Conservation (phyloP, 306 rosid genomes). For the Vigna angularis region DNA sequence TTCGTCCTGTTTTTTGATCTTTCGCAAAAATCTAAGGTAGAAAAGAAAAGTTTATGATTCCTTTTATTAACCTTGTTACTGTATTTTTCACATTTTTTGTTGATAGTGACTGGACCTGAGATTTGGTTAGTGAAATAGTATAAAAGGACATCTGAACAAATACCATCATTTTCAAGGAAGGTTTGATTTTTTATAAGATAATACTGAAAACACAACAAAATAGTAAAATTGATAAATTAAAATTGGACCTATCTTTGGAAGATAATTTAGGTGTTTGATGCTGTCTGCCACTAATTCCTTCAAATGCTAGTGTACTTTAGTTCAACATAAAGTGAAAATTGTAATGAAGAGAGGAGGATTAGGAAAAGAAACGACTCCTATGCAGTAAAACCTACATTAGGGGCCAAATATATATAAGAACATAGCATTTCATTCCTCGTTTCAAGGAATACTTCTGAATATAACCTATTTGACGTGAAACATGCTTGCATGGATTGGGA, state of each 20-base stretch:
- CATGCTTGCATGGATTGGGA: slow-evolving; percentile 13
- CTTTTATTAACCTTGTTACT: slow-evolving; percentile 1
- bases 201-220: background rate
- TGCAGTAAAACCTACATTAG: too few relatives aligned
- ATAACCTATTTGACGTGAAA: background rate
- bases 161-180: slow-evolving; percentile 5
- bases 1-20: background rate
- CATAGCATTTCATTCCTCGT: background rate
- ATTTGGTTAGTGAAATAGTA: background rate
- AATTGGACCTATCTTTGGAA: background rate
- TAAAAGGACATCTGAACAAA: background rate
- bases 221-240: background rate
- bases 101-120: background rate
- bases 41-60: background rate
- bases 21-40: background rate
- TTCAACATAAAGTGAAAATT: background rate
- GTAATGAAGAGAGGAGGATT: background rate
- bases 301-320: background rate
- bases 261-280: background rate
- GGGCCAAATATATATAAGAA: background rate
- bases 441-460: background rate
- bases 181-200: background rate
- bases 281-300: slow-evolving; percentile 2
- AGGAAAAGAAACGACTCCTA: too few relatives aligned
- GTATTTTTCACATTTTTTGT: background rate